Base-by-base conservation (phyloP, 208 protist species). In the Wallacemonas collosoma region DNA sequence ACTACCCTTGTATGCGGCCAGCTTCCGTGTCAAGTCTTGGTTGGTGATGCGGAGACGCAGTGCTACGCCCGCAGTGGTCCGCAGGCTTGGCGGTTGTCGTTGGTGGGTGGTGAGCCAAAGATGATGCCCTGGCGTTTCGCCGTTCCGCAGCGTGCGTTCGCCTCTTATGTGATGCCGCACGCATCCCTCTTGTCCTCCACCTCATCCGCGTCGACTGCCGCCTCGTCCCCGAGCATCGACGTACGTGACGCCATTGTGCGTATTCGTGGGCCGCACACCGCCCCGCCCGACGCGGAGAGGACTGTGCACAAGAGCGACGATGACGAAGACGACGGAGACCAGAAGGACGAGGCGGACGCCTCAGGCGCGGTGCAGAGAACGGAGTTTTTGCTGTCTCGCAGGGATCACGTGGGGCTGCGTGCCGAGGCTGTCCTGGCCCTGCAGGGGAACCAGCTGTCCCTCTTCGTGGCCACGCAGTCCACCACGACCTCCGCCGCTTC, bases 91-190 rank as follows among this genome's bases (percentile, higher is more conserved):
- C 87, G 90, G 12, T 93, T 87, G 70, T 80, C 85, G 54, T 69
- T 90, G 48, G 76, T 77, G 12, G 82, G 88, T 40, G 86, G 83
- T 0, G 67, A 79, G 9, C 65, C 83, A 15, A 93, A 90, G 75
- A 75, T 89, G 50, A 80, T 89, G 15, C 90, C 90, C 38, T 93
- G 83, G 85, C 86, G 84, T 50, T 95, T 93, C 61, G 83, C 90
- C 1, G 57, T 48, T 0, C 80, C 72, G 40, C 90, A 87, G 56
- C 76, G 38, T 45, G 76, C 81, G 54, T 95, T 93, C 44, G 85
- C 90, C 6, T 54, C 80, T 1, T 93, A 92, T 61, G 81, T 82
- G 41, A 71, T 79, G 35, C 87, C 88, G 47, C 71, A 68, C 5
- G 51, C 45, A 26, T n/a, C 72, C 26, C 26, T 26, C 26, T 26